phyloP scores from a whole-genome alignment of 495 filamentous ascomycete species.

The Clohesyomyces aquaticus region DNA sequence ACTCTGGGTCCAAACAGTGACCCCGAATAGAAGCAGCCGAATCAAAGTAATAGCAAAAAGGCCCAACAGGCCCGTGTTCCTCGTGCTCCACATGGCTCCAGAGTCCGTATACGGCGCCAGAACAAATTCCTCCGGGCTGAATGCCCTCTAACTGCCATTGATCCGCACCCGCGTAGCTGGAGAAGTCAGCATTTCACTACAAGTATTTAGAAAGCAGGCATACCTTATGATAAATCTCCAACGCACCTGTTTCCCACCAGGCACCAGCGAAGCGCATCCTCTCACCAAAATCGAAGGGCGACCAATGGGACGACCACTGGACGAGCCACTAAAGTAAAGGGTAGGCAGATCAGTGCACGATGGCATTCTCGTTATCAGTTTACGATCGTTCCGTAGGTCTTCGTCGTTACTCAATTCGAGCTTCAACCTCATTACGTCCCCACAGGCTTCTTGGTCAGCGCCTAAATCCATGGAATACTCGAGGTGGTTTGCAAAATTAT shows the following conservation, averaged over 20 bases:
- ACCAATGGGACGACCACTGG: slow-evolving; percentile 6
- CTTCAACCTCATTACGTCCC: slow-evolving; percentile 32
- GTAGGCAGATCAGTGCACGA: slow-evolving; percentile 32
- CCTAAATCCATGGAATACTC: slow-evolving; percentile 29
- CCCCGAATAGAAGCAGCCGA: too few relatives aligned
- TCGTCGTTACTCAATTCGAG: slow-evolving; percentile 19
- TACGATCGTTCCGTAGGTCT: slow-evolving; percentile 19
- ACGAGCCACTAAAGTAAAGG: slow-evolving; percentile 30
- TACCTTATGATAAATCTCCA: slow-evolving; percentile 39
- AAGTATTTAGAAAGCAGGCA: background rate
- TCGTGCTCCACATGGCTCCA: slow-evolving; percentile 39
- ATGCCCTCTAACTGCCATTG: slow-evolving; percentile 38
- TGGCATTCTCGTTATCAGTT: slow-evolving; percentile 26
- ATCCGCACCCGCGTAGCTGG: slow-evolving; percentile 33
- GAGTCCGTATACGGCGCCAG: slow-evolving; percentile 34
- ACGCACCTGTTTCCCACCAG: slow-evolving; percentile 25
- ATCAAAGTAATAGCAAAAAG: slow-evolving; percentile 37
- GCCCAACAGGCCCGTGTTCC: slow-evolving; percentile 31
- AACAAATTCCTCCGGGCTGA: slow-evolving; percentile 32
- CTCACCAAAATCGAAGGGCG: slow-evolving; percentile 22
- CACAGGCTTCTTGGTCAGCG: slow-evolving; percentile 30
- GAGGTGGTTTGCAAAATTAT: slow-evolving; percentile 32
- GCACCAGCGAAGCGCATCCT: slow-evolving; percentile 23
- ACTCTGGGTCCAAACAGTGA: too few relatives aligned
- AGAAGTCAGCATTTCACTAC: background rate